Base-by-base conservation (phyloP, 306 rosid species). In the Quercus robur region DNA sequence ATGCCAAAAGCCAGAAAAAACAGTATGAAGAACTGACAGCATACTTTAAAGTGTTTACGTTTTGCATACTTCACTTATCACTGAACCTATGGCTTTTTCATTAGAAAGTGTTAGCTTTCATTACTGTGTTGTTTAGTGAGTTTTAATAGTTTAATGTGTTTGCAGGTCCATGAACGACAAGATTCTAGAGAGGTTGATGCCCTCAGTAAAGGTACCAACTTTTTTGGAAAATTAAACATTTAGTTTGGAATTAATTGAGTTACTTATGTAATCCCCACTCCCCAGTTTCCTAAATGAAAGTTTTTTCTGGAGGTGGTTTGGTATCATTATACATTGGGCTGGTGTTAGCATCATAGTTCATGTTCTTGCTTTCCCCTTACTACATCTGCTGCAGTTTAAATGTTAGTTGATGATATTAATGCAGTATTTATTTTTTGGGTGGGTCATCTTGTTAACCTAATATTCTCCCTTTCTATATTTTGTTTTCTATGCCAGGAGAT, bases 121-220 rank as follows among this genome's bases (percentile, higher is more conserved):
- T 41, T 56, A 9, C 38, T 73, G 26, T 20, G 8, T 58, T 4
- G 20, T 13, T 18, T 67, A 56, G 63, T 71, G 59, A 62, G 73
- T 56, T 59, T 55, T 71, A 75, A 71, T 64, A 73, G 71, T 81
- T 81, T 61, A 74, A 75, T 74, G 5, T 66, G 70, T 77, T 80
- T 89, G 68, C 86, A 94, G 98, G 97, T 94, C 78, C 98, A 91
- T 74, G 98, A 92, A 79, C 81, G 88, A 67, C 33, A 87, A 44
- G 96, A 94, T 84, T 88, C 90, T 28, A 92, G 91, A 18, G 94
- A 94, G 80, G 96, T 90, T 75, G 92, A 92, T 74, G 94, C 92
- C 68, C 97, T 94, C 72, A 94, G 97, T 1, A 94, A 94, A 92
- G 98, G 98, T 92, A 64, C 78, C 54, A 51, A 19, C 78, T 81